Conservation (phyloP, 1,139 yeast species). For the Hemisphaericaspora xylofermentans region DNA sequence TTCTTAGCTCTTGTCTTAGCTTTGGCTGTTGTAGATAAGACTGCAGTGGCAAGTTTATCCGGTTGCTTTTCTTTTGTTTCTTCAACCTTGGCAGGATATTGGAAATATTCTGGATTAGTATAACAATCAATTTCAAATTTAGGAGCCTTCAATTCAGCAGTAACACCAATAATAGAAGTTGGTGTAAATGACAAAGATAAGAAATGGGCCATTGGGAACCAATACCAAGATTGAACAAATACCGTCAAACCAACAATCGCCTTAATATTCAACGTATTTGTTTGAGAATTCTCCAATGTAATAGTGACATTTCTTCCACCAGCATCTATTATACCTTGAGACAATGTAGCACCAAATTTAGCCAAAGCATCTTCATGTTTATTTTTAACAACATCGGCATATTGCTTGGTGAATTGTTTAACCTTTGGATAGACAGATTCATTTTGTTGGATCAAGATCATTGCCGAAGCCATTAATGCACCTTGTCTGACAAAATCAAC, state of each 20-base stretch:
- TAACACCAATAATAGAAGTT: constrained; percentile 85
- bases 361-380: constrained; percentile 97
- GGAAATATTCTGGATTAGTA: constrained; percentile 75
- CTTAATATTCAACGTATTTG: constrained; percentile 85
- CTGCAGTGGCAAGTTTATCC: constrained; percentile 90
- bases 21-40: constrained; percentile 86
- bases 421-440: constrained; percentile 83
- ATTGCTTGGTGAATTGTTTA: constrained; percentile 68
- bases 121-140: constrained; percentile 79
- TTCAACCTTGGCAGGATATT: constrained; percentile 87
- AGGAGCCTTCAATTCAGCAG: constrained; percentile 81
- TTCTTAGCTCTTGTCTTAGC: constrained; percentile 92
- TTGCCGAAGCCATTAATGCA: constrained; percentile 87
- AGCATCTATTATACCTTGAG: constrained; percentile 97
- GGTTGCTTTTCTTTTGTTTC: constrained; percentile 80
- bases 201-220: constrained; percentile 97
- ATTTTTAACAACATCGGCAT: constrained; percentile 72
- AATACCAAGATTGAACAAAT: constrained; percentile 94
- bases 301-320: constrained; percentile 99
- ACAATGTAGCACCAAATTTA: constrained; percentile 94
- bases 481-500: constrained; percentile 98
- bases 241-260: constrained; percentile 91
- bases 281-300: constrained; percentile 83
- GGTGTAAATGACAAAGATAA: constrained; percentile 90
- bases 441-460: constrained; percentile 92